Evolutionary conservation across 257 asterid genomes (phyloP).

Genomic region (Solanum chiquidenum): DNA sequence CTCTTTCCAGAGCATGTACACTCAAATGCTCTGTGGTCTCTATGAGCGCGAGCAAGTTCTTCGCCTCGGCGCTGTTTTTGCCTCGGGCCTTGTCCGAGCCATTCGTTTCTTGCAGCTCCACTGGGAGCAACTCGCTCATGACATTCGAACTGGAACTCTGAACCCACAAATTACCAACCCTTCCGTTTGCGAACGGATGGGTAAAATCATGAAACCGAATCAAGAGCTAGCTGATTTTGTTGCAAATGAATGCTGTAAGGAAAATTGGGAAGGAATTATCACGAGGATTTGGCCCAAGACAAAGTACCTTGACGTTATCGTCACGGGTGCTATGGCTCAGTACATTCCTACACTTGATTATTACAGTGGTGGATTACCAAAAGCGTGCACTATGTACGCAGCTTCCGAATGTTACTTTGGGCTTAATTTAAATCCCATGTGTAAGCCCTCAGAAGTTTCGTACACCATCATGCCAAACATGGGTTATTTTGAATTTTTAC

Average conservation of each 20-base stretch:
- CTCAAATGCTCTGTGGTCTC: slow-evolving; percentile 94
- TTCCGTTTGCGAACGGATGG: slow-evolving; percentile 36
- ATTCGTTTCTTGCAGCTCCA: slow-evolving; percentile 89
- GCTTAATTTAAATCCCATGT: slow-evolving; percentile 84
- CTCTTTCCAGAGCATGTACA: slow-evolving; percentile 92
- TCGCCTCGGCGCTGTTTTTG: slow-evolving; percentile 92
- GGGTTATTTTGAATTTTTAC: slow-evolving; percentile 93
- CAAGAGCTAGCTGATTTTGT: slow-evolving; percentile 50
- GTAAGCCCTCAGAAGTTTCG: slow-evolving; percentile 71
- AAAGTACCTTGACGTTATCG: slow-evolving; percentile 76
- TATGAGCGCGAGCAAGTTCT: slow-evolving; percentile 78
- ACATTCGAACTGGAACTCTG: slow-evolving; percentile 60
- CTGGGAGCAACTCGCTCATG: slow-evolving; percentile 46
- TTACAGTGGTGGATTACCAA: slow-evolving; percentile 71
- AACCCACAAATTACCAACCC: slow-evolving; percentile 47
- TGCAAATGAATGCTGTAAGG: slow-evolving; percentile 38
- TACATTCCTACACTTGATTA: slow-evolving; percentile 88
- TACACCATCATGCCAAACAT: slow-evolving; percentile 97
- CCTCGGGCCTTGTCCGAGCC: slow-evolving; percentile 97
- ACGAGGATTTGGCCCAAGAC: slow-evolving; percentile 91
- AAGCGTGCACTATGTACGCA: slow-evolving; percentile 95
- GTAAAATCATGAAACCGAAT: slow-evolving; percentile 30
- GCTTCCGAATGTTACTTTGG: slow-evolving; percentile 96
- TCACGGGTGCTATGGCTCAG: slow-evolving; percentile 97
- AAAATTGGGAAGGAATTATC: slow-evolving; percentile 74